Base-by-base conservation (phyloP, 257 asterid genomes). In the Scutellaria minor region DNA sequence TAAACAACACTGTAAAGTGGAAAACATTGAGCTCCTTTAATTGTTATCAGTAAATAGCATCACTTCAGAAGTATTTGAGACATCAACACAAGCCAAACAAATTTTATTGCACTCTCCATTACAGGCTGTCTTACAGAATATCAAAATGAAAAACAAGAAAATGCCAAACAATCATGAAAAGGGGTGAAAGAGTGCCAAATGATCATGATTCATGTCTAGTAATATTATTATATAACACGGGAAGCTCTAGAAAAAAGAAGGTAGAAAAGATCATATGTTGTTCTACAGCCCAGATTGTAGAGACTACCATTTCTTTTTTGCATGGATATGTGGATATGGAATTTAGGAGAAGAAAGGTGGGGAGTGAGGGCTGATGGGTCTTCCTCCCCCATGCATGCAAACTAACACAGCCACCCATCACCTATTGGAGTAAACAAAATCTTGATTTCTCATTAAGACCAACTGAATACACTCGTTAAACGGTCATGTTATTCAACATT, bases 51-150 rank as follows among this genome's bases (percentile, higher is more conserved):
- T 3, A n/a, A 68, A 24, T 24, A 39, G 37, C 8, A 53, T 40
- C 64, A 67, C 22, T 35, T 37, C 20, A 69, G 13, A 46, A 54
- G 42, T 37, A 54, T 22, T 41, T 50, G 65, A 60, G 62, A 39
- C 47, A 63, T 64, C 73, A n/a, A 15, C 56, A 47, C 68, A 52
- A 69, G 47, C 40, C 42, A 59, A 67, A 50, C 27, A 54, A 47
- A 35, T 35, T 14, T 60, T 69, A 61, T 22, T 40, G 3, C 6
- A 5, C 24, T 53, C 48, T 48, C 66, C 5, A 24, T 44, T 11
- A 53, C 10, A 62, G 66, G 13, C 37, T 53, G 13, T 60, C 66
- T 41, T 39, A 48, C 40, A 27, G 54, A 56, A 31, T 46, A 58
- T 58, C 39, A 20, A 35, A 67, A 48, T 22, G 22, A 50, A 61